These are phyloP conservation scores for Drechslerella dactyloides DNA, from an alignment of 2,329 filamentous ascomycete species.

Conservation along the genomic window DNA sequence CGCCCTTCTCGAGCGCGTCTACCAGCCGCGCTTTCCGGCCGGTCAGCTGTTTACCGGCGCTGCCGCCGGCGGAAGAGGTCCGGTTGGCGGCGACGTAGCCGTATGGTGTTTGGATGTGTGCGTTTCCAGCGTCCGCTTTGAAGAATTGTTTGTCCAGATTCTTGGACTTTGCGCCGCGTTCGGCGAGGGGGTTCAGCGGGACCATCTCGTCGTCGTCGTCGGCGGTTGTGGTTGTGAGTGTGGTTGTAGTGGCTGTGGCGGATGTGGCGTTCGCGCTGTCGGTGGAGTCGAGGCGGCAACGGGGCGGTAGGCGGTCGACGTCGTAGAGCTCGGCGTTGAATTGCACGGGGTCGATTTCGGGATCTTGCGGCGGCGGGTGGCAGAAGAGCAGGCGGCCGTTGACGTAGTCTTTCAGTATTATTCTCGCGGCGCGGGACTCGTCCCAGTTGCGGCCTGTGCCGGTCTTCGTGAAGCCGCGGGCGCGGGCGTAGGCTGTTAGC, in stretches of 20 bases:
- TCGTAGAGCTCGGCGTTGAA: constrained; percentile 95
- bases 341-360: constrained; percentile 69
- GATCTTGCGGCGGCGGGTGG: constrained; percentile 77
- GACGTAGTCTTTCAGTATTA: constrained; percentile 95
- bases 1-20: constrained; percentile 79
- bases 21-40: constrained; percentile 83
- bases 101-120: constrained; percentile 79
- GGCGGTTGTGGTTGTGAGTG: constrained; percentile 15
- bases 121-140: constrained; percentile 67
- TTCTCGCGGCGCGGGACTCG: constrained; percentile 86
- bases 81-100: constrained; percentile 85
- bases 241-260: not conserved
- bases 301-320: constrained; percentile 77
- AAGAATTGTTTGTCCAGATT: constrained; percentile 91
- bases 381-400: constrained; percentile 93
- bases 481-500: constrained; percentile 82
- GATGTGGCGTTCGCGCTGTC: no score
- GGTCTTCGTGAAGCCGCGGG: constrained; percentile 86
- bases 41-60: constrained; percentile 70
- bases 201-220: constrained; percentile 54
- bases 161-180: constrained; percentile 70
- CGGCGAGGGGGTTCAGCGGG: constrained; percentile 61
- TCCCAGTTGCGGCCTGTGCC: constrained; percentile 84
- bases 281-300: constrained; percentile 65
- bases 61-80: constrained; percentile 61